A percentile compares a stretch with the other conserved stretches of the same genome.
These are phyloP conservation scores for Aspergillus intermedius DNA, from an alignment of 2,329 filamentous ascomycete genomes.

Conservation along the genomic window DNA sequence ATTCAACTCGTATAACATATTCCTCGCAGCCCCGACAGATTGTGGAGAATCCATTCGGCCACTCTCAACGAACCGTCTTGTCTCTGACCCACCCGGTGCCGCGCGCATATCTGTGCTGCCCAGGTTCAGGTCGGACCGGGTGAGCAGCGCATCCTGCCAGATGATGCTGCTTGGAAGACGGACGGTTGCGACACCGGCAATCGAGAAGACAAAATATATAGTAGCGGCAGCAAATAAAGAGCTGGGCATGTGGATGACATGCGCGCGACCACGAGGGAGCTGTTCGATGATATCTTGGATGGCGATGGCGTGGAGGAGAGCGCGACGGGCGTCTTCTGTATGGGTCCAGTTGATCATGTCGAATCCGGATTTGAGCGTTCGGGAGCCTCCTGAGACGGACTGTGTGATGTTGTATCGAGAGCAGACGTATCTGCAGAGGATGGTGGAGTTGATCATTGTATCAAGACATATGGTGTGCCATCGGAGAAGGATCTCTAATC, in stretches of 20 bases:
- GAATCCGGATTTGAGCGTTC: constrained; percentile 21
- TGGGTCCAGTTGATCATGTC: constrained; percentile 35
- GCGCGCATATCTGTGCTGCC: constrained; percentile 18
- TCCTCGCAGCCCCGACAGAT: constrained; percentile 24
- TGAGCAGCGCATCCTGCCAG: constrained; percentile 38
- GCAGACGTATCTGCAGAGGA: constrained; percentile 36
- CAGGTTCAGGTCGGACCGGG: constrained; percentile 22
- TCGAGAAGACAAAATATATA: constrained; percentile 36
- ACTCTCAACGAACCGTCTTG: constrained; percentile 31
- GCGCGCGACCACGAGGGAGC: constrained; percentile 39
- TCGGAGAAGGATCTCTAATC: constrained; percentile 36
- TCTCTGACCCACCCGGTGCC: constrained; percentile 26
- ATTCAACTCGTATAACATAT: constrained; percentile 43
- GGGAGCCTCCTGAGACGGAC: constrained; percentile 31
- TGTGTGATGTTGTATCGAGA: constrained; percentile 34
- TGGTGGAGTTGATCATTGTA: constrained; percentile 35
- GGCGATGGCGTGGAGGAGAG: constrained; percentile 39
- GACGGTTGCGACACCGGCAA: constrained; percentile 33
- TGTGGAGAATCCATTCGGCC: constrained; percentile 16
- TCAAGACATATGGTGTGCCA: constrained; percentile 44
- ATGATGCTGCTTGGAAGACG: constrained; percentile 34
- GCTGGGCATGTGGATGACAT: constrained; percentile 42
- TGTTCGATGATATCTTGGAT: constrained; percentile 44
- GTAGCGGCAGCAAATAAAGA: constrained; percentile 41
- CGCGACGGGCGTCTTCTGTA: constrained; percentile 34